Evolutionary conservation across 1,284 basidiomycete species (phyloP), one percentile per base, ranked within the genome.

Genomic region (Erythrobasidium hasegawianum): DNA sequence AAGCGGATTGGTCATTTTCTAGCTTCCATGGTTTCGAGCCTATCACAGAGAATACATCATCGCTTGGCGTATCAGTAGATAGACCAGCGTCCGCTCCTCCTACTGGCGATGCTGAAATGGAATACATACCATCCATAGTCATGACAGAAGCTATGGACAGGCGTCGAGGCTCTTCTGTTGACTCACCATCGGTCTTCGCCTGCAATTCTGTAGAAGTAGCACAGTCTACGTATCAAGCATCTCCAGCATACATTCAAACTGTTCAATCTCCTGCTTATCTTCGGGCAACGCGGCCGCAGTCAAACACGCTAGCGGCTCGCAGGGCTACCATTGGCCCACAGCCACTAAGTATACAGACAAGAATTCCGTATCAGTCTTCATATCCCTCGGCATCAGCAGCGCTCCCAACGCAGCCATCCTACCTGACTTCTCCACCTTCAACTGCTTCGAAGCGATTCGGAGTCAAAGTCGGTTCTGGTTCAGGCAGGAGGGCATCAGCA

Each of bases 21-120:
- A 52, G 55, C 29, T 65, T 65, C 43, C 62, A 65, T 39, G 62
- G 62, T 18, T 65, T 65, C 62, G 50, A 55, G 16, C 62, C 62
- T 3, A 26, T 65, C 18, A 29, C 52, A n/a, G 14, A 8, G 18
- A 11, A 33, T 4, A 11, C 33, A 5, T 33, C 33, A 11, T 1
- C 56, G 9, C 27, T 53, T 1, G 27, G 38, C 33, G 24, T 22
- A 1, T 57, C 62, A 2, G 61, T 54, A 10, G 62, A 65, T 24
- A 39, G 62, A 33, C 41, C 62, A 11, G 56, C 43, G 9, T 65
- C 62, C n/a, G 55, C 55, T 16, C 62, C 59, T 22, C 59, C 62
- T 27, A 41, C 62, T 8, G 22, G 33, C 33, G 62, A 65, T 1
- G 38, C 56, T 10, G 55, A 11, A 16, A 43, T 43, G 10, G 55